Percentiles rank a stretch among this genome's conserved stretches.
Conservation (phyloP, 2,329 filamentous ascomycete genomes). For the Penicillium sp. region DNA sequence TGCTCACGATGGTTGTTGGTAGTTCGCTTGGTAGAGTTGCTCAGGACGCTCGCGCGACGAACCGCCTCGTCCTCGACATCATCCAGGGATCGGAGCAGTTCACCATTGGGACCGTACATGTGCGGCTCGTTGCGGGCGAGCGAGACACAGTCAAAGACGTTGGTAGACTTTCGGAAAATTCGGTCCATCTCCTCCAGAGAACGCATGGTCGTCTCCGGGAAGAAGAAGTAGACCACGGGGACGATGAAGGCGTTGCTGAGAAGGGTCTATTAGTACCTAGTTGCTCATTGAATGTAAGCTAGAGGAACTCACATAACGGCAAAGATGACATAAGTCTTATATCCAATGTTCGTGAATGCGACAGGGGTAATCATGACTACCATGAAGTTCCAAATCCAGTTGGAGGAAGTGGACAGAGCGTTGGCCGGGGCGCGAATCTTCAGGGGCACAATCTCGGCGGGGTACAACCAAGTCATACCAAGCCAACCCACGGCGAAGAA, state of each 20-base stretch:
- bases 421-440: constrained; percentile 66
- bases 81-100: constrained; percentile 58
- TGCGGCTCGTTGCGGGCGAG: constrained; percentile 57
- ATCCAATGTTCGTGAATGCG: constrained; percentile 60
- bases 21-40: constrained; percentile 20
- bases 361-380: constrained; percentile 69
- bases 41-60: constrained; percentile 37
- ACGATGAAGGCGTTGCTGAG: constrained; percentile 58
- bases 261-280: constrained; percentile 13
- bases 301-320: constrained; percentile 52
- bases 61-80: constrained; percentile 48
- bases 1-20: constrained; percentile 20
- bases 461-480: constrained; percentile 61
- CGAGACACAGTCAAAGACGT: constrained; percentile 54
- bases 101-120: constrained; percentile 62
- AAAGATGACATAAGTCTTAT: constrained; percentile 61
- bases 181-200: constrained; percentile 71
- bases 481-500: constrained; percentile 69
- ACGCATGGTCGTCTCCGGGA: constrained; percentile 62
- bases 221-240: constrained; percentile 63
- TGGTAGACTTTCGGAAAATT: constrained; percentile 63
- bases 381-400: constrained; percentile 66
- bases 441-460: constrained; percentile 57
- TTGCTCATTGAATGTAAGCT: too few relatives aligned
- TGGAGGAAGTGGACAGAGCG: constrained; percentile 64